Evolutionary conservation across 2,329 filamentous ascomycete genomes (phyloP), one percentile per base, ranked within the genome.

Genomic region (Seiridium unicorne): DNA sequence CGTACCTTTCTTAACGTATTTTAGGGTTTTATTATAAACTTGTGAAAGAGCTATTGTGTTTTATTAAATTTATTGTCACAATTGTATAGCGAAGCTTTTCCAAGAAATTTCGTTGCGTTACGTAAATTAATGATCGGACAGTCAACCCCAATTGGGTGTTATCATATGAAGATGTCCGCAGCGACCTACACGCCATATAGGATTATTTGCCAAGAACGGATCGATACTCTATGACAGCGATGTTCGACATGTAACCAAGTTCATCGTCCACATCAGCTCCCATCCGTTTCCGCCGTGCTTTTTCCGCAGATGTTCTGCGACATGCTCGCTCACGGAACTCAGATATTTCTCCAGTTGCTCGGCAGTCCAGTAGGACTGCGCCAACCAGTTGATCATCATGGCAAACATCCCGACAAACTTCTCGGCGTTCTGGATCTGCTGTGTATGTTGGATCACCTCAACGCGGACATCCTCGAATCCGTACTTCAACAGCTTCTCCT

Each of bases 381-480:
- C 69, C 60, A 78, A 53, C 70, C 72, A 77, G 0, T 73, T 65
- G 44, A 78, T 53, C 76, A 81, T 81, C 65, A 73, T 72, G 0
- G 64, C 70, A 58, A 74, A 77, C 3, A 60, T 63, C 6, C 63
- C 32, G 4, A 79, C 48, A 48, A 72, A 81, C 47, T 77, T 71
- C 0, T 74, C 72, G 0, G 73, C 72, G 42, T 66, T 71, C 18
- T 74, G 63, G 0, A 80, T 60, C 0, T 46, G 66, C 47, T 72
- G 71, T 4, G 63, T 58, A 5, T 72, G 70, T 13, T 69, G 61
- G 18, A 65, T 62, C 7, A 72, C 66, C 3, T 69, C 69, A 1
- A 78, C 77, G 8, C 67, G 54, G 5, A 81, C 74, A 49, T 79
- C 71, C 49, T 68, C 55, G n/a, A 81, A 72, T 0, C 77, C 76